These are phyloP conservation scores for Polygonum aviculare DNA, from an alignment of 148 eudicot genomes.

Conservation along the genomic window DNA sequence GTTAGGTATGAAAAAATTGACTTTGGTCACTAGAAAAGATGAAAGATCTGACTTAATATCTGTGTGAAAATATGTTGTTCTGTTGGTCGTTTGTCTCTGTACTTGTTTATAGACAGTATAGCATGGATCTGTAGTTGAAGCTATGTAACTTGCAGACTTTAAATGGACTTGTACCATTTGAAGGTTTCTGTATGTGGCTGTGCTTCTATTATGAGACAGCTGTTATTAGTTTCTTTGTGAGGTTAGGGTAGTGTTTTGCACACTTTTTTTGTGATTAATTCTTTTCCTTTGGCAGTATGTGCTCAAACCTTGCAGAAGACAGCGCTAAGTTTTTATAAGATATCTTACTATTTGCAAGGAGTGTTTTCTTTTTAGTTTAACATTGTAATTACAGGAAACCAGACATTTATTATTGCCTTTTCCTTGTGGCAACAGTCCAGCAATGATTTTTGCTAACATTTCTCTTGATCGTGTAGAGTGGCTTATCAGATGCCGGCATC, in stretches of 20 bases:
- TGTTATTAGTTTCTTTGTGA: neutral
- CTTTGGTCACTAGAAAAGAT: neutral
- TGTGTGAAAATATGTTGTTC: neutral
- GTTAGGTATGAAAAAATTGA: conserved; percentile 1
- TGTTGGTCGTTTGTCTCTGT: neutral
- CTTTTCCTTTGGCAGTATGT: neutral
- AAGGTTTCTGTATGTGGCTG: neutral
- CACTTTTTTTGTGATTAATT: neutral
- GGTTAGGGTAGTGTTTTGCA: neutral
- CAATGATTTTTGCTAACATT: neutral
- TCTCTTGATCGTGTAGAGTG: conserved; percentile 23
- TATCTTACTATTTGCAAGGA: neutral
- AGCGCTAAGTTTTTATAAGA: neutral
- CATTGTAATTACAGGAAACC: neutral
- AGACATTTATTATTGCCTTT: neutral
- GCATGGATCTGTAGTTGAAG: neutral
- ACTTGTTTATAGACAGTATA: neutral
- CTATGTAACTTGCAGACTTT: neutral
- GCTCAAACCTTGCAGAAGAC: neutral
- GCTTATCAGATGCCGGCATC: conserved; percentile 22
- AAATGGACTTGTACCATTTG: neutral
- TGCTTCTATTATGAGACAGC: neutral
- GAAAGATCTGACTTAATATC: neutral
- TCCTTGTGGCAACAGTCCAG: neutral
- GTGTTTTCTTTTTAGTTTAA: neutral